A percentile compares a stretch with the other conserved stretches of the same genome.
Evolutionary conservation across 148 eudicot genomes (phyloP).

Genomic region (Chenopodium suecicum): DNA sequence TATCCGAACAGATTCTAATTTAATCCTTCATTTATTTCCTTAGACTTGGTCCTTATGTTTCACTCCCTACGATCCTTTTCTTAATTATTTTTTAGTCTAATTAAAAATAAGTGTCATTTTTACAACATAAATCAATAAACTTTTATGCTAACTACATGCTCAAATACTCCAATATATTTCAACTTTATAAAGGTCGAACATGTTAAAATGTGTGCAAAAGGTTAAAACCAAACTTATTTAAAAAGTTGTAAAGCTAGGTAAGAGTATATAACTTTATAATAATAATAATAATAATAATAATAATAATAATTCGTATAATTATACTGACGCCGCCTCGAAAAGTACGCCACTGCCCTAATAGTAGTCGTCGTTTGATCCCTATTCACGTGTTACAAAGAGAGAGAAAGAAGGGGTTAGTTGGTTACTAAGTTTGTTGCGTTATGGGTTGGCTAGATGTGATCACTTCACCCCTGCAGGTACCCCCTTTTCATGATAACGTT

Average conservation of each 20-base stretch:
- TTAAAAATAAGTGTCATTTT: too few relatives aligned
- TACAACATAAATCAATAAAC: too few relatives aligned
- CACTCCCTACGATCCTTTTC: too few relatives aligned
- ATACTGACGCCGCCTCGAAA: not conserved
- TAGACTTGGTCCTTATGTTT: too few relatives aligned
- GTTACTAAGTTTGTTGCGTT: slow-evolving; percentile 32
- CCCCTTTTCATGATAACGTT: slow-evolving; percentile 36
- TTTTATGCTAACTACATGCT: too few relatives aligned
- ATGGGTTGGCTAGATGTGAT: slow-evolving; percentile 36
- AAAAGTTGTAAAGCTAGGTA: not conserved
- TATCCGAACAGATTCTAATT: too few relatives aligned
- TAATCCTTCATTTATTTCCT: too few relatives aligned
- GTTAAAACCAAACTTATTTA: not conserved
- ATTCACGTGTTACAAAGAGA: slow-evolving; percentile 36
- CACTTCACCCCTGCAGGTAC: slow-evolving; percentile 23
- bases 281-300: too few relatives aligned
- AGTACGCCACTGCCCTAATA: not conserved
- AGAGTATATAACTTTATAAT: too few relatives aligned
- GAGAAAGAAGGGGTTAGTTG: slow-evolving; percentile 5
- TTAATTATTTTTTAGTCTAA: too few relatives aligned
- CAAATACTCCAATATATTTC: too few relatives aligned
- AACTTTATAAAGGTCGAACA: not conserved
- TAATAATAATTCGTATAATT: too few relatives aligned
- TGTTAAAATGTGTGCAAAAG: not conserved
- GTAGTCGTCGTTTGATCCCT: slow-evolving; percentile 10